These are phyloP conservation scores for Tetracentron sinense DNA, from an alignment of 164 flowering plant species.

Conservation along the genomic window DNA sequence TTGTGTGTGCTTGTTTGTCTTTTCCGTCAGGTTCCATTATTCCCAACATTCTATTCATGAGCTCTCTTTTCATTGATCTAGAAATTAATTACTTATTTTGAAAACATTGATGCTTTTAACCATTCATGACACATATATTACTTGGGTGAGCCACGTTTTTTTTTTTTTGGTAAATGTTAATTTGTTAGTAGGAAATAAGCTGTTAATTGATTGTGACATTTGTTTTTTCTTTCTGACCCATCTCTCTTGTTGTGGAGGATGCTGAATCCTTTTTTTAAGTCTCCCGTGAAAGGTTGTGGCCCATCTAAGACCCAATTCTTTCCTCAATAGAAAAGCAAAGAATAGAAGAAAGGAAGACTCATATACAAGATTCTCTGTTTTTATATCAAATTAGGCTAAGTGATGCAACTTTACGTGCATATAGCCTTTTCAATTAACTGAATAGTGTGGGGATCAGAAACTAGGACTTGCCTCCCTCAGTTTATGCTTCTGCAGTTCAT, in stretches of 20 bases:
- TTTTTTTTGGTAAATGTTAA: too few species aligned
- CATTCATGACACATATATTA: background rate
- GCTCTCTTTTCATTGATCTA: background rate
- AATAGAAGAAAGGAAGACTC: background rate
- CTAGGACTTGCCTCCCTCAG: background rate
- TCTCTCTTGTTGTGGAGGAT: background rate
- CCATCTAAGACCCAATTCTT: background rate
- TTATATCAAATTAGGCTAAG: too few species aligned
- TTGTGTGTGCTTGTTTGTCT: too few species aligned
- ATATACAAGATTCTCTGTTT: too few species aligned
- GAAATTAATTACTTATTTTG: background rate
- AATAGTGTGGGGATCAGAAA: background rate
- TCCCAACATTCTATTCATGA: too few species aligned
- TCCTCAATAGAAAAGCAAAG: background rate
- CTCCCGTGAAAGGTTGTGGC: background rate
- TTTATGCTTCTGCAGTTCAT: background rate
- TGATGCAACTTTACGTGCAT: background rate
- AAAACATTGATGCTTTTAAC: background rate
- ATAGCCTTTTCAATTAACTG: background rate
- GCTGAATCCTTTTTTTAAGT: background rate
- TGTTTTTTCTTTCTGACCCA: background rate
- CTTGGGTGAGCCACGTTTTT: background rate
- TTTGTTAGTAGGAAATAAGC: background rate
- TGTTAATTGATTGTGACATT: background rate
- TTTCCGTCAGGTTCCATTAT: too few species aligned